Base-by-base conservation (phyloP, 2,329 filamentous ascomycete genomes). In the Xylariaceae sp. region DNA sequence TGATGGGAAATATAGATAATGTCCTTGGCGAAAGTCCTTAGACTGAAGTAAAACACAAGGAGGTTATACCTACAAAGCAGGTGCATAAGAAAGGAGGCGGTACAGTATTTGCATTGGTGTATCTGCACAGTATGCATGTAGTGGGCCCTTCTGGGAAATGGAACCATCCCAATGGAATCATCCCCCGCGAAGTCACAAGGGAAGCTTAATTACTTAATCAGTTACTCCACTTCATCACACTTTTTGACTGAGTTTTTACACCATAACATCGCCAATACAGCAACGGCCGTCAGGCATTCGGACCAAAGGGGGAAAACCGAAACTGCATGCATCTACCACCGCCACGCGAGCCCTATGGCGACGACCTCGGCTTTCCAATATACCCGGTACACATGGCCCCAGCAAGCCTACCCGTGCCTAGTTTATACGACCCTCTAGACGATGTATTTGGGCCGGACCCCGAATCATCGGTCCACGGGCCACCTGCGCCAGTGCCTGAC, bases 371-470 rank as follows among this genome's bases (percentile, higher is more conserved):
- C 29, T 41, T 36, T 8, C 49, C 21, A 35, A 26, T 27, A 6
- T 37, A 16, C 35, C 29, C n/a, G 9, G 6, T 41, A 6, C 46
- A 20, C 16, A 54, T 54, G 47, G 27, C 23, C 13, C 21, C 53
- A 11, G 32, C n/a, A 18, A 44, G 16, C 35, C 29, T 46, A 30
- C 15, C 50, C 23, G 40, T 20, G 4, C 9, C 37, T 23, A 6
- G 18, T 18, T 4, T 18, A 15, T 30, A 50, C 15, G 46, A 59
- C 20, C 24, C 46, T 21, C 15, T 51, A 11, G 53, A 49, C 23
- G 57, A 59, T 47, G 9, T 54, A 15, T 57, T 57, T 20, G 57
- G 46, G n/a, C 8, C 53, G 5, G 41, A n/a, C 6, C 10, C 49
- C 10, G 56, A 36, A 11, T 20, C 21, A 4, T 23, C 35, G 7